phyloP scores from a whole-genome alignment of 441 rosid species.

The Omphalea diandra region DNA sequence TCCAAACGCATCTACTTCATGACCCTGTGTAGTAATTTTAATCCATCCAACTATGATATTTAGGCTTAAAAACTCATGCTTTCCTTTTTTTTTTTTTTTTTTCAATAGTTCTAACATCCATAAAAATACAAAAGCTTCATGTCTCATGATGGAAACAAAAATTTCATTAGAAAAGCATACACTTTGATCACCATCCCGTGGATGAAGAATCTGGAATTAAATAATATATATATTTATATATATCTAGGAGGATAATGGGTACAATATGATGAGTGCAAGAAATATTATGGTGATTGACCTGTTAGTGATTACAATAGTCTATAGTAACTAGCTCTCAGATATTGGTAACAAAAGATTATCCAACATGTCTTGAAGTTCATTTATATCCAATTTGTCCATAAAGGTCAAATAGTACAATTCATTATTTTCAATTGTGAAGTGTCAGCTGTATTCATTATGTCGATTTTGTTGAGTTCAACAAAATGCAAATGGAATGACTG shows the following conservation, averaged over 20 bases:
- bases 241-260: not conserved
- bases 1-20: conserved; percentile 92
- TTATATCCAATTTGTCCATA: no score
- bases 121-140: not conserved
- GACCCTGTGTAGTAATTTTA: conserved; percentile 56
- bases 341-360: not conserved
- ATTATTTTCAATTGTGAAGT: no score
- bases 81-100: not conserved
- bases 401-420: no score
- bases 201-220: not conserved
- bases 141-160: not conserved
- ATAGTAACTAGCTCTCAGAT: not conserved
- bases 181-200: not conserved
- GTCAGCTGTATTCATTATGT: no score
- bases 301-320: not conserved
- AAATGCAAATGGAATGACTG: no score
- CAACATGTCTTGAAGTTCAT: no score
- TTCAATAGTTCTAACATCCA: not conserved
- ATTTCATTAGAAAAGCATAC: not conserved
- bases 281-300: not conserved
- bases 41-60: conserved; percentile 15
- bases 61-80: not conserved
- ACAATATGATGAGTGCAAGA: not conserved
- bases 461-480: no score
- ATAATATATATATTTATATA: not conserved